Evolutionary conservation across 768 basidiomycete genomes (phyloP).

Genomic region (Ephemerocybe angulata): DNA sequence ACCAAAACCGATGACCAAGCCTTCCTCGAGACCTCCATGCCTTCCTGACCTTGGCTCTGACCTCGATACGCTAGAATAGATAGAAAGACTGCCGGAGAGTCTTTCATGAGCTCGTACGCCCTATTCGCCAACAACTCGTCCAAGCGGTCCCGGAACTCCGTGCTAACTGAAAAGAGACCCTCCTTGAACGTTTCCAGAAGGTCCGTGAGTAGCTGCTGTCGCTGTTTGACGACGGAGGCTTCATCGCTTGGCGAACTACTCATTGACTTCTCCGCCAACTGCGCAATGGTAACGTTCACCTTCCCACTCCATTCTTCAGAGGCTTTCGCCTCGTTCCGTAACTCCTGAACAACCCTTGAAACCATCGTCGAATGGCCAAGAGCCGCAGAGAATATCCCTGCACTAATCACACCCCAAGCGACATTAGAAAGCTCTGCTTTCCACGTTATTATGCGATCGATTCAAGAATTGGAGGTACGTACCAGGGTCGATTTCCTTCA

Average conservation of each 20-base stretch:
- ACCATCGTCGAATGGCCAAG: conserved; percentile 31
- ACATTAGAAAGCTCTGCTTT: conserved; percentile 42
- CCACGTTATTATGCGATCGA: background rate
- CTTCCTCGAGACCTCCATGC: conserved; percentile 21
- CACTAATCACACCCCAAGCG: conserved; percentile 44
- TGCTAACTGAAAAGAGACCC: conserved; percentile 36
- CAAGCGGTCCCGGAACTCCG: conserved; percentile 30
- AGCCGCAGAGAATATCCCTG: conserved; percentile 23
- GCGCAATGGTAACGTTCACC: conserved; percentile 32
- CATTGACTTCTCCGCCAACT: conserved; percentile 25
- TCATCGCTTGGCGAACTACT: background rate
- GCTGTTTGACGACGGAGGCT: background rate
- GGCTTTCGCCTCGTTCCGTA: conserved; percentile 18
- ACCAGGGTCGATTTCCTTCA: conserved; percentile 30
- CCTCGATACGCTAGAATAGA: conserved; percentile 50
- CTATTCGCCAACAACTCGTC: conserved; percentile 37
- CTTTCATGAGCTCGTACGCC: conserved; percentile 28
- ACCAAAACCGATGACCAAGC: conserved; percentile 37
- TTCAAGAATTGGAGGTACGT: background rate
- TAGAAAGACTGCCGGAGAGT: conserved; percentile 43
- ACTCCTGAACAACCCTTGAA: conserved; percentile 39
- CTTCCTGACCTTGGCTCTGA: background rate
- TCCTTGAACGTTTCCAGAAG: conserved; percentile 52
- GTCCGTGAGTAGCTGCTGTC: conserved; percentile 14
- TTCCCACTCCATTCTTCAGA: conserved; percentile 28